Conservation (phyloP, 1,139 yeast genomes). For the Yamadazyma buinensis region DNA sequence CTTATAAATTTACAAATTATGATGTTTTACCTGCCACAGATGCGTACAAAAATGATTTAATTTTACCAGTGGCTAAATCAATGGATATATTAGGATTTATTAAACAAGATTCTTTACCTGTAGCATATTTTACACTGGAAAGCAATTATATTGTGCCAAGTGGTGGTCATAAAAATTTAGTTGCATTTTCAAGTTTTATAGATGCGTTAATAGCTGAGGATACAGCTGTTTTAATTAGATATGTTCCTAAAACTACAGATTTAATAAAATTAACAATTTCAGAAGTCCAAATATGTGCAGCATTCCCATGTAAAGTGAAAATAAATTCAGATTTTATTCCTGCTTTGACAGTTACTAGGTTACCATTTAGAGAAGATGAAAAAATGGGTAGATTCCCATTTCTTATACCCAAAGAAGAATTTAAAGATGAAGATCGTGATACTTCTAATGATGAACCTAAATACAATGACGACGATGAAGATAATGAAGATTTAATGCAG, state of each 20-base stretch:
- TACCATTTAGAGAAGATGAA: slow-evolving; percentile 83
- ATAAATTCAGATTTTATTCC: slow-evolving; percentile 18
- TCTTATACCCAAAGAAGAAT: slow-evolving; percentile 26
- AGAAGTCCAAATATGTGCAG: slow-evolving; percentile 54
- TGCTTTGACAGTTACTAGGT: slow-evolving; percentile 36
- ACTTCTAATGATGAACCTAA: slow-evolving; percentile 14
- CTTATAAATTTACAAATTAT: slow-evolving; percentile 65
- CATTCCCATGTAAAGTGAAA: slow-evolving; percentile 45
- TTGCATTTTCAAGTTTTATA: slow-evolving; percentile 52
- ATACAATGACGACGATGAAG: slow-evolving; percentile 9
- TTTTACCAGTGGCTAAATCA: slow-evolving; percentile 44
- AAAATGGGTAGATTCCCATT: slow-evolving; percentile 59
- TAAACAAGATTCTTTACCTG: slow-evolving; percentile 42
- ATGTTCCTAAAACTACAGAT: slow-evolving; percentile 40
- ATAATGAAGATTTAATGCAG: slow-evolving; percentile 10
- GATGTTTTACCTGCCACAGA: slow-evolving; percentile 36
- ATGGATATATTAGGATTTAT: slow-evolving; percentile 67
- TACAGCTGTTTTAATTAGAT: slow-evolving; percentile 58
- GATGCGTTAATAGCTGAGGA: slow-evolving; percentile 48
- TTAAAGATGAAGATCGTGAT: slow-evolving; percentile 11
- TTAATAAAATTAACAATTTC: slow-evolving; percentile 16
- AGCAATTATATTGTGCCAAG: slow-evolving; percentile 54
- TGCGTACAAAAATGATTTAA: slow-evolving; percentile 40
- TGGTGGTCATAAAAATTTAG: slow-evolving; percentile 33
- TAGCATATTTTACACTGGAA: slow-evolving; percentile 58